These are phyloP conservation scores for Ustilago xerochloae DNA, from an alignment of 1,284 basidiomycete genomes.

Conservation along the genomic window DNA sequence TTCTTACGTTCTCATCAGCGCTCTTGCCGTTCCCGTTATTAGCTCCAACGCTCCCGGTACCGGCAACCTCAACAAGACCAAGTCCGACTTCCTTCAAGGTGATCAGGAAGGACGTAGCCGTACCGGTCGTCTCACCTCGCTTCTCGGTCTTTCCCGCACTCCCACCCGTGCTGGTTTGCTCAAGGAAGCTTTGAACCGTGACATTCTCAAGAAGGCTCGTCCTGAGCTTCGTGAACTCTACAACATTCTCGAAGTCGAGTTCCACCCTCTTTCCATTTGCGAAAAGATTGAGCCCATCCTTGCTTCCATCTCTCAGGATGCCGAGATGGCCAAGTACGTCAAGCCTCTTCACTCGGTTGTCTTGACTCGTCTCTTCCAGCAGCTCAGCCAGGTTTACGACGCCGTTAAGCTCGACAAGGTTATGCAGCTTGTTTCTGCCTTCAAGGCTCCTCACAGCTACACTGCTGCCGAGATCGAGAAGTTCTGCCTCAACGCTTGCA, in stretches of 20 bases:
- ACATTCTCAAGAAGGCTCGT: conserved; percentile 83
- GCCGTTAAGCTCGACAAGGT: conserved; percentile 75
- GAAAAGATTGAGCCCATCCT: conserved; percentile 85
- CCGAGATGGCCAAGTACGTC: conserved; percentile 75
- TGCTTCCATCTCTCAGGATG: conserved; percentile 67
- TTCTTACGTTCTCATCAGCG: conserved; percentile 90
- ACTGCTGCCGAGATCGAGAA: conserved; percentile 69
- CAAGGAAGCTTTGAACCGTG: conserved; percentile 73
- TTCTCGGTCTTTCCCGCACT: conserved; percentile 85
- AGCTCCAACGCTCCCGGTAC: conserved; percentile 71
- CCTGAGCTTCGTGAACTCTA: conserved; percentile 86
- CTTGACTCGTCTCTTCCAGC: conserved; percentile 90
- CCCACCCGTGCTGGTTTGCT: conserved; percentile 88
- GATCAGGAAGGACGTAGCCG: conserved; percentile 72
- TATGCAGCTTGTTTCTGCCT: conserved; percentile 65
- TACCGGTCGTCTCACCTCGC: conserved; percentile 81
- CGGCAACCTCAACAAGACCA: conserved; percentile 72
- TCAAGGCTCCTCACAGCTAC: conserved; percentile 66
- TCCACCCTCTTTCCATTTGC: conserved; percentile 92
- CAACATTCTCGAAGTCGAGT: conserved; percentile 90
- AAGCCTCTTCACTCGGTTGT: conserved; percentile 91
- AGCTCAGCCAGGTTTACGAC: conserved; percentile 93
- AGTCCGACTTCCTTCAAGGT: conserved; percentile 74
- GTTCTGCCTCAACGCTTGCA: conserved; percentile 91
- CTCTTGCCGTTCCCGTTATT: conserved; percentile 92